Evolutionary conservation across 1,284 basidiomycete genomes (phyloP).

Genomic region (Puccinia coronata): DNA sequence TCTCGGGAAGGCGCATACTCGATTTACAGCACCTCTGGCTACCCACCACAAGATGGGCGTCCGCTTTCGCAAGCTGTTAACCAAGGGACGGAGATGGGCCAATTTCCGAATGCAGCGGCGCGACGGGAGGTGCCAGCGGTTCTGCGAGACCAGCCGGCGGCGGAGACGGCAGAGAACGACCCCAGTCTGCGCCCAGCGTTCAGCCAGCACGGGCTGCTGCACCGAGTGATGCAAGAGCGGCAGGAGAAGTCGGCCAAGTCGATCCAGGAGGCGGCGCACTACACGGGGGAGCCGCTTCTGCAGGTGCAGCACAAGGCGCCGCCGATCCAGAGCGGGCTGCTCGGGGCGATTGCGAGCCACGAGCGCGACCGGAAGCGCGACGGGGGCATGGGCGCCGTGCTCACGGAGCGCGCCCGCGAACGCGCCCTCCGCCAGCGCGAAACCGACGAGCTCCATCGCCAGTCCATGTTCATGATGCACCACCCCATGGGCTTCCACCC

Average conservation of each 20-base stretch:
- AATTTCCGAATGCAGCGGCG: slow-evolving; percentile 41
- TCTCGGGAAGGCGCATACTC: background rate
- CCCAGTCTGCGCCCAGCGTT: slow-evolving; percentile 64
- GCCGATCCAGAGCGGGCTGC: slow-evolving; percentile 88
- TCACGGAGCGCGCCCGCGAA: slow-evolving; percentile 93
- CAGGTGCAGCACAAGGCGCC: slow-evolving; percentile 92
- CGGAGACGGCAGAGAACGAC: background rate
- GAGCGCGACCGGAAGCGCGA: slow-evolving; percentile 91
- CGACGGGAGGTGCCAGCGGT: slow-evolving; percentile 54
- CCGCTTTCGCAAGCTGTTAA: background rate
- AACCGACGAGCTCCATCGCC: slow-evolving; percentile 27
- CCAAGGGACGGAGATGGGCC: slow-evolving; percentile 14
- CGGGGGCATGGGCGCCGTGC: slow-evolving; percentile 86
- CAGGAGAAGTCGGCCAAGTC: slow-evolving; percentile 90
- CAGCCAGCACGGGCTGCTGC: slow-evolving; percentile 87
- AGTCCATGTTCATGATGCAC: slow-evolving; percentile 27
- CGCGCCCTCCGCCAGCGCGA: slow-evolving; percentile 59
- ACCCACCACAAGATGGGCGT: slow-evolving; percentile 4
- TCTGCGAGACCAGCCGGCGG: slow-evolving; percentile 35
- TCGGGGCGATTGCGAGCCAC: slow-evolving; percentile 92
- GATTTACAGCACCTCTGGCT: slow-evolving; percentile 34
- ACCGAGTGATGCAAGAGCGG: slow-evolving; percentile 91
- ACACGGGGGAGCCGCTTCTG: slow-evolving; percentile 82
- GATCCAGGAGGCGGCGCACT: slow-evolving; percentile 87
- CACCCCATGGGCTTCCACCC: background rate